phyloP scores from a whole-genome alignment of 176 grass and related monocot species.

The Aegilops tauschii region DNA sequence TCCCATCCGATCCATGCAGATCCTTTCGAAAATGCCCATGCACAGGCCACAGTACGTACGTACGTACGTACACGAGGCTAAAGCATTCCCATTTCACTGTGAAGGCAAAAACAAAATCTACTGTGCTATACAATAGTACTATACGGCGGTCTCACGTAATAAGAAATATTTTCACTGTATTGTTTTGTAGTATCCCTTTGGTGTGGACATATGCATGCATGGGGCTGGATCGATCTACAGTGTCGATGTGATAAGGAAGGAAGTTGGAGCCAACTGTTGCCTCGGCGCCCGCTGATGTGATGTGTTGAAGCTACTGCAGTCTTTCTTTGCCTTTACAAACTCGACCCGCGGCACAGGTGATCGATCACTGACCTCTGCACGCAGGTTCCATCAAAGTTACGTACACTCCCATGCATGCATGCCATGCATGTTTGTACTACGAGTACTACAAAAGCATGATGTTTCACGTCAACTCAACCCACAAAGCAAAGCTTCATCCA shows the following conservation, averaged over 20 bases:
- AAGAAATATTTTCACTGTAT: background rate
- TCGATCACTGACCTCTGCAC: background rate
- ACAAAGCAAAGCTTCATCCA: background rate
- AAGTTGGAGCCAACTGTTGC: background rate
- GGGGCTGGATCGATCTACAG: background rate
- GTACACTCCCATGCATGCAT: conserved; percentile 9
- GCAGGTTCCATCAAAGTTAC: background rate
- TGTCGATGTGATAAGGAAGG: conserved; percentile 3
- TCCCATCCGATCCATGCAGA: background rate
- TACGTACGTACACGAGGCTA: background rate
- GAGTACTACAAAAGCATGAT: conserved; percentile 5
- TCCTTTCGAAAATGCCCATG: background rate
- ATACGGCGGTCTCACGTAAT: background rate
- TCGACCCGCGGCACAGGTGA: background rate
- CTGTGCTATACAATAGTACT: background rate
- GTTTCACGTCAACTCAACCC: conserved; percentile 18
- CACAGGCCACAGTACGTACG: background rate
- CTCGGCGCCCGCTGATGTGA: background rate
- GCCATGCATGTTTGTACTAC: conserved; percentile 1
- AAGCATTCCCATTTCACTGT: too few relatives aligned
- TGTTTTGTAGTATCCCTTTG: background rate
- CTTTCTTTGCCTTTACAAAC: background rate
- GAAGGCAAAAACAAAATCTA: background rate
- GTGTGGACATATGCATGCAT: conserved; percentile 2
- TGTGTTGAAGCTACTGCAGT: background rate